Percentiles rank a stretch among this genome's conserved stretches.
These are phyloP conservation scores for Hygrophorus pudorinus DNA, from an alignment of 768 basidiomycete genomes.

Conservation along the genomic window DNA sequence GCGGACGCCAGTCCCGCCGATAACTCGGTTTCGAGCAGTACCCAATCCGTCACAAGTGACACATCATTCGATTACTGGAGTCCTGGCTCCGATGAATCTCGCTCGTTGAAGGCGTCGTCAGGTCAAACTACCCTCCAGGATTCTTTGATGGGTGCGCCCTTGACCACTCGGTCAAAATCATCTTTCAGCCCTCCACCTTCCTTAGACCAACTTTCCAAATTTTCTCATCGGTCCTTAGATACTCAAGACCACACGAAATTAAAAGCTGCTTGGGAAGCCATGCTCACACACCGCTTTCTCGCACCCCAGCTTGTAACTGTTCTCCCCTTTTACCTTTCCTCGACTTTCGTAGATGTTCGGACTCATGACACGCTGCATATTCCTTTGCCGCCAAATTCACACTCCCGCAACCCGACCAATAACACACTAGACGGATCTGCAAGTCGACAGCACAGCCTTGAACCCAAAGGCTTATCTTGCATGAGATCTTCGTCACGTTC, in stretches of 20 bases:
- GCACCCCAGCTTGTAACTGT: slow-evolving; percentile 43
- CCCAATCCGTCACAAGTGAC: too few species aligned
- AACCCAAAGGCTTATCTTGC: too few species aligned
- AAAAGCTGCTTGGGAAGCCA: slow-evolving; percentile 55
- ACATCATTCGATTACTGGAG: too few species aligned
- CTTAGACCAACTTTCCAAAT: slow-evolving; percentile 5
- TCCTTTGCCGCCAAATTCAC: slow-evolving; percentile 46
- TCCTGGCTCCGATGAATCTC: too few species aligned
- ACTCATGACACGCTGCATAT: slow-evolving; percentile 38
- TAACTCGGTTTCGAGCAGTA: too few species aligned
- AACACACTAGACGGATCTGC: too few species aligned
- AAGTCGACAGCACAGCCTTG: too few species aligned
- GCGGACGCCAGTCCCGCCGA: too few species aligned
- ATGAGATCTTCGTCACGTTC: neutral
- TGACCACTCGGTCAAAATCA: neutral
- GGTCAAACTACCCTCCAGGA: too few species aligned
- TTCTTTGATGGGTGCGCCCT: too few species aligned
- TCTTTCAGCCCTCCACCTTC: slow-evolving; percentile 10
- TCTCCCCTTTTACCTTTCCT: slow-evolving; percentile 57
- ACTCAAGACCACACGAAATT: slow-evolving; percentile 56
- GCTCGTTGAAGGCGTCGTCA: too few species aligned
- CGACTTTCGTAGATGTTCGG: slow-evolving; percentile 44
- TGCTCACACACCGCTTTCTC: slow-evolving; percentile 52
- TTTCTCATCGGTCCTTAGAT: slow-evolving; percentile 17
- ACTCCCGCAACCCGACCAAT: slow-evolving; percentile 7